Percentiles rank a stretch among this genome's conserved stretches.
These are phyloP conservation scores for Dryas alaskensis DNA, from an alignment of 306 rosid species.

Conservation along the genomic window DNA sequence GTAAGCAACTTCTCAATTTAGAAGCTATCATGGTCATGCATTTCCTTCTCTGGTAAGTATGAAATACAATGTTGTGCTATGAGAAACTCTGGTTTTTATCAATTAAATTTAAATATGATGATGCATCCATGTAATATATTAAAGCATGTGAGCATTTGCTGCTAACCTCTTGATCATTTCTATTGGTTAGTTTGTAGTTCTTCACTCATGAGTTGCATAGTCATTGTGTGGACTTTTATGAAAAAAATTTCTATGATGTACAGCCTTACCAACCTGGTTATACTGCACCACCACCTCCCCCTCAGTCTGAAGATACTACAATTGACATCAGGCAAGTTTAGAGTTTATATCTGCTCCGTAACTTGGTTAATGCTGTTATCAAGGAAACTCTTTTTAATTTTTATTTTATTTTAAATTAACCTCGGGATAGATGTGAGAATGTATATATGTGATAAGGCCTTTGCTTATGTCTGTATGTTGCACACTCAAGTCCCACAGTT, in stretches of 20 bases:
- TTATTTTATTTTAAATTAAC: not conserved
- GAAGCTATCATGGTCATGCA: not conserved
- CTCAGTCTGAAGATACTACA: slow-evolving; percentile 41
- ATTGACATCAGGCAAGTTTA: slow-evolving; percentile 51
- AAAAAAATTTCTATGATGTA: slow-evolving; percentile 2
- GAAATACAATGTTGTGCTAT: not conserved
- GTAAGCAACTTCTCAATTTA: slow-evolving; percentile 11
- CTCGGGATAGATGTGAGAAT: not conserved
- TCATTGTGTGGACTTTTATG: slow-evolving; percentile 4
- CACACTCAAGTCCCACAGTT: not conserved
- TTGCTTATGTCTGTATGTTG: not conserved
- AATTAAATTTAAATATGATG: not conserved
- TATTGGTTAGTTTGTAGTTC: not conserved
- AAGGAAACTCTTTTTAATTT: not conserved
- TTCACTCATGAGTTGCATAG: slow-evolving; percentile 1
- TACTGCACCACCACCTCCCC: slow-evolving; percentile 40
- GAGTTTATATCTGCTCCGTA: not conserved
- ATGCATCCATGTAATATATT: not conserved
- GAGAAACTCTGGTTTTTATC: slow-evolving; percentile 1
- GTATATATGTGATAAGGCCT: not conserved
- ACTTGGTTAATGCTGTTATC: not conserved
- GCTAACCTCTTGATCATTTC: not conserved
- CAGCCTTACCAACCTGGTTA: slow-evolving; percentile 52
- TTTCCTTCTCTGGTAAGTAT: not conserved
- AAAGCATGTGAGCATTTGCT: not conserved